Percentiles rank a stretch among this genome's conserved stretches.
Conservation (phyloP, 768 basidiomycete genomes). For the Lactarius hengduanensis region DNA sequence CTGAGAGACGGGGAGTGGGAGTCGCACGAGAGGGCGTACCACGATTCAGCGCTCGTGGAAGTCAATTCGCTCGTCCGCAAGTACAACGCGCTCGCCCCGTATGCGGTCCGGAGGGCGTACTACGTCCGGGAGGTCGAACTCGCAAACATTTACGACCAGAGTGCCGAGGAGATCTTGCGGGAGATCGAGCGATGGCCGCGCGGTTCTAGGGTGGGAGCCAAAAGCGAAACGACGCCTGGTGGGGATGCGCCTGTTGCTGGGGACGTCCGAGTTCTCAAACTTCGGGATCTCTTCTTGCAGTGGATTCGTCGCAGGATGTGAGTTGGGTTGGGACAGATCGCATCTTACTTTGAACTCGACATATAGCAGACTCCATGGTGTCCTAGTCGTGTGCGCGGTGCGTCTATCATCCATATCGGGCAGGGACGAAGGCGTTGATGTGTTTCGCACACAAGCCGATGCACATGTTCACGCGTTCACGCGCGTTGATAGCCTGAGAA, state of each 20-base stretch:
- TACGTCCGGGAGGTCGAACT: conserved; percentile 59
- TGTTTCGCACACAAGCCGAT: not conserved
- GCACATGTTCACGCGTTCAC: too few relatives aligned
- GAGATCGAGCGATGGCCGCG: conserved; percentile 37
- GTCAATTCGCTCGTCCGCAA: conserved; percentile 73
- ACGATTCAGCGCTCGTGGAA: conserved; percentile 64
- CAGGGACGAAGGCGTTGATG: not conserved
- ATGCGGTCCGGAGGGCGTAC: conserved; percentile 66
- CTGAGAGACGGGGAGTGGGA: conserved; percentile 73
- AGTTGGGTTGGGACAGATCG: not conserved
- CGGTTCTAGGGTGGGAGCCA: not conserved
- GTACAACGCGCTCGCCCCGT: conserved; percentile 80
- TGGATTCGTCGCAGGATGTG: conserved; percentile 10
- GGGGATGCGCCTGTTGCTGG: not conserved
- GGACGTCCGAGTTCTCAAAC: not conserved
- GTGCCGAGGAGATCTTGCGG: conserved; percentile 50
- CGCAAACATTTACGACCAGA: conserved; percentile 48
- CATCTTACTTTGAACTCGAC: not conserved
- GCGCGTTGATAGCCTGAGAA: too few relatives aligned
- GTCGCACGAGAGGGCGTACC: conserved; percentile 61
- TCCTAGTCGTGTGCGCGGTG: not conserved
- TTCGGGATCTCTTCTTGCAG: conserved; percentile 8
- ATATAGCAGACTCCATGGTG: not conserved
- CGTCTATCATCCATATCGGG: not conserved
- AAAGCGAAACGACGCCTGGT: not conserved